A percentile compares a stretch with the other conserved stretches of the same genome.
Conservation (phyloP, 2,329 filamentous ascomycete genomes). For the Aspergillus sp. region DNA sequence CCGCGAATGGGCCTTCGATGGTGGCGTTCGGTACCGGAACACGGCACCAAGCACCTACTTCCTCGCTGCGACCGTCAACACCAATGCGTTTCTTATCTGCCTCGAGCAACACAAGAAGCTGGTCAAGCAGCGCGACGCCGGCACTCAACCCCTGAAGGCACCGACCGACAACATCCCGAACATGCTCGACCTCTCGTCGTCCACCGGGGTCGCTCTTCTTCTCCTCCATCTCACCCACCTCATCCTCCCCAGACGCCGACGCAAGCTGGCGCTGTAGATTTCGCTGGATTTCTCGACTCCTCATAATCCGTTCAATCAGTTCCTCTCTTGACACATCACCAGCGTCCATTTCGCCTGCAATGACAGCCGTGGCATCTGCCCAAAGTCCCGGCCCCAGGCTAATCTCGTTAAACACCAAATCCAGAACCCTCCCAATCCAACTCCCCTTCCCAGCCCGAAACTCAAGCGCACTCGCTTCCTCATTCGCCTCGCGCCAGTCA, state of each 20-base stretch:
- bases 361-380: conserved; percentile 12
- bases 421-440: conserved; percentile 16
- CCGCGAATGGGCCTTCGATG: neutral
- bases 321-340: neutral
- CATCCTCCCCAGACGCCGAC: conserved; percentile 1
- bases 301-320: conserved; percentile 11
- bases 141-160: conserved; percentile 15
- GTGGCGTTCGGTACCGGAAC: neutral
- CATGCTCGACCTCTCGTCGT: neutral
- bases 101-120: conserved; percentile 16
- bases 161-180: conserved; percentile 1
- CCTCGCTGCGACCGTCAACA: neutral
- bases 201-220: neutral
- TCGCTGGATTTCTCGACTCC: conserved; percentile 10
- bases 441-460: conserved; percentile 12
- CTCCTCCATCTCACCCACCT: neutral
- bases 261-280: conserved; percentile 11
- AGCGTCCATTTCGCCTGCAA: neutral
- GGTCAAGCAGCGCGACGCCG: conserved; percentile 18
- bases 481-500: conserved; percentile 17
- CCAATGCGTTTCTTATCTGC: conserved; percentile 5
- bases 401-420: conserved; percentile 21
- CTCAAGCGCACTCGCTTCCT: conserved; percentile 11
- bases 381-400: conserved; percentile 20
- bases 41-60: neutral